Evolutionary conservation across 768 basidiomycete genomes (phyloP).

Genomic region (Hygrophoropsis aurantiaca): DNA sequence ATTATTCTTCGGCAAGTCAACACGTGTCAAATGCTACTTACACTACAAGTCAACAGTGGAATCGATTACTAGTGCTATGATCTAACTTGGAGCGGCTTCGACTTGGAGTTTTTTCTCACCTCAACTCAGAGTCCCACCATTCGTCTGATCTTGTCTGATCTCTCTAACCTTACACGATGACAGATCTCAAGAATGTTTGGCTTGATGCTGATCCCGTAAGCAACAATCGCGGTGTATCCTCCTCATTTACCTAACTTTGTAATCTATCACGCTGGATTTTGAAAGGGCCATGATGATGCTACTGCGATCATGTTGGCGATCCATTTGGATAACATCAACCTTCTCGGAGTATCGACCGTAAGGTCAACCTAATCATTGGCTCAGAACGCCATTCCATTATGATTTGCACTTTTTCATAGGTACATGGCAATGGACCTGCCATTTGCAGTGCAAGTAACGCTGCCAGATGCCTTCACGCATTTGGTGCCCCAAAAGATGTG

Average conservation of each 20-base stretch:
- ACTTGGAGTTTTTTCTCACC: too few relatives aligned
- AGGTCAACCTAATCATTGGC: slow-evolving; percentile 11
- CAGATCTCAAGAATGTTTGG: slow-evolving; percentile 43
- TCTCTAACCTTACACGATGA: not conserved
- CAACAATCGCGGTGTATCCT: too few relatives aligned
- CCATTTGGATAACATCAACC: slow-evolving; percentile 59
- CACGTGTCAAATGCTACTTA: too few relatives aligned
- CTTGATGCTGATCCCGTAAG: slow-evolving; percentile 67
- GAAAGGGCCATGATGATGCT: slow-evolving; percentile 89
- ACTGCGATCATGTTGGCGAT: slow-evolving; percentile 78
- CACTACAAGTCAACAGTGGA: not conserved
- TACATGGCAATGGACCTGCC: slow-evolving; percentile 75
- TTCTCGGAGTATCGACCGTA: slow-evolving; percentile 86
- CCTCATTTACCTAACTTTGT: not conserved
- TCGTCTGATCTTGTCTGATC: too few relatives aligned
- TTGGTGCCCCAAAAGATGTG: slow-evolving; percentile 57
- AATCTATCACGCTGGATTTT: too few relatives aligned
- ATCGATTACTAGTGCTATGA: too few relatives aligned
- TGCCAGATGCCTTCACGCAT: slow-evolving; percentile 73
- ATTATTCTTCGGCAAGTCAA: too few relatives aligned
- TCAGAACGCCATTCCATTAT: not conserved
- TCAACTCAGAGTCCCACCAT: too few relatives aligned
- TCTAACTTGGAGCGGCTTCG: too few relatives aligned
- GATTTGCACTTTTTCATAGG: slow-evolving; percentile 39
- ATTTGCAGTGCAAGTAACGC: slow-evolving; percentile 70